A percentile compares a stretch with the other conserved stretches of the same genome.
phyloP scores from a whole-genome alignment of 2,329 filamentous ascomycete genomes.

The Penicillium sclerotigenum region DNA sequence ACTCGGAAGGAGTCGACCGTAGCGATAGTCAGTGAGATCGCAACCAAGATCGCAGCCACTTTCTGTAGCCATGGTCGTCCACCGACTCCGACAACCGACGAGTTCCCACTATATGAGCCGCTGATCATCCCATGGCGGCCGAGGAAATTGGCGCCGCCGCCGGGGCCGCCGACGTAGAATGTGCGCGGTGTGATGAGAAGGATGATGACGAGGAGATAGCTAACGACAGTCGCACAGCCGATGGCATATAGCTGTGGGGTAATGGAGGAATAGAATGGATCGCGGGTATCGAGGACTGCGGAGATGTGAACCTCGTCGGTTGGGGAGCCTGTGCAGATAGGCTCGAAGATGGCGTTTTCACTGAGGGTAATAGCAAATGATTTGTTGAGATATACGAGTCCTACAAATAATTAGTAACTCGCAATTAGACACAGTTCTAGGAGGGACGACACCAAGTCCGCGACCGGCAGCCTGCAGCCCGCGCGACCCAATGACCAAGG shows the following conservation, averaged over 20 bases:
- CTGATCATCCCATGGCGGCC: constrained; percentile 81
- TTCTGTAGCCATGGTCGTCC: constrained; percentile 92
- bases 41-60: constrained; percentile 61
- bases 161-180: constrained; percentile 75
- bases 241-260: constrained; percentile 93
- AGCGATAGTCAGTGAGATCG: constrained; percentile 86
- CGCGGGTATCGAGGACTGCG: constrained; percentile 64
- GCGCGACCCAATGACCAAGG: not conserved
- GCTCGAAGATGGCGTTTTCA: constrained; percentile 50
- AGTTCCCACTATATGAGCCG: constrained; percentile 63
- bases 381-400: constrained; percentile 42
- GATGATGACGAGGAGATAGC: constrained; percentile 90
- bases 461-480: not conserved
- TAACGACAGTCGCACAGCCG: constrained; percentile 82
- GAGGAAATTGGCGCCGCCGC: constrained; percentile 66
- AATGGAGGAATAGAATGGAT: constrained; percentile 91
- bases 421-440: not conserved
- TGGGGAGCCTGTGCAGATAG: constrained; percentile 46
- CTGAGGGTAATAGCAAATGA: constrained; percentile 45
- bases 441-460: not conserved
- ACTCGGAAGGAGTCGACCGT: constrained; percentile 87
- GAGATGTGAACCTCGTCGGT: constrained; percentile 38
- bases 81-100: constrained; percentile 76
- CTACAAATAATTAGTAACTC: constrained; percentile 21
- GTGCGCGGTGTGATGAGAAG: constrained; percentile 92